Percentiles rank a stretch among this genome's conserved stretches.
These are phyloP conservation scores for Albugo laibachii DNA, from an alignment of 352 stramenopile genomes.

Conservation along the genomic window DNA sequence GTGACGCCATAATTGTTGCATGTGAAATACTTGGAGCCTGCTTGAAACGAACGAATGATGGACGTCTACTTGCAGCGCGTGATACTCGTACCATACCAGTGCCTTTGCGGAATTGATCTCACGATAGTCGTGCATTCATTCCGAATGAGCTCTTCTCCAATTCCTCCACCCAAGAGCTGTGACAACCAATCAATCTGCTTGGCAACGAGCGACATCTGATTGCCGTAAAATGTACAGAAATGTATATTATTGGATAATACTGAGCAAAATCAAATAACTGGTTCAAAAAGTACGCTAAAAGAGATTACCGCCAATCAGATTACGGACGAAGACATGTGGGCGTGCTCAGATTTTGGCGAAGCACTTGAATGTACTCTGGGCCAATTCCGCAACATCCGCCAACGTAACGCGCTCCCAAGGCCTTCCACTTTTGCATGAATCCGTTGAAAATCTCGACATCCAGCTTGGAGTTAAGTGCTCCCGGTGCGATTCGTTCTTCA, in stretches of 20 bases:
- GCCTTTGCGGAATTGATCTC: constrained; percentile 78
- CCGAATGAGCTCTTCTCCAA: constrained; percentile 79
- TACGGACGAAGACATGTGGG: not conserved
- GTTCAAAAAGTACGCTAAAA: no score
- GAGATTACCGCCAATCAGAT: no score
- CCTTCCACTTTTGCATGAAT: constrained; percentile 61
- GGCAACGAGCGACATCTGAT: no score
- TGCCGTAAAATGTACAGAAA: no score
- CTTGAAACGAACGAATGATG: constrained; percentile 65
- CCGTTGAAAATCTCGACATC: constrained; percentile 55
- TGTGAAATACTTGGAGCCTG: constrained; percentile 65
- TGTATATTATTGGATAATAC: no score
- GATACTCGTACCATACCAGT: constrained; percentile 47
- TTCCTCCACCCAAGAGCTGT: constrained; percentile 68
- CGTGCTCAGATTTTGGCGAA: constrained; percentile 8
- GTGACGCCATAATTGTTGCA: constrained; percentile 85
- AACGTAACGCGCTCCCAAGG: constrained; percentile 49
- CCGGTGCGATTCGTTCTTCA: constrained; percentile 50
- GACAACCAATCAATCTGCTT: no score
- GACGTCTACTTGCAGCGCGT: constrained; percentile 49
- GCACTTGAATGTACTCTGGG: constrained; percentile 46
- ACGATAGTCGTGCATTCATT: constrained; percentile 65
- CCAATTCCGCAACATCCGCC: constrained; percentile 81
- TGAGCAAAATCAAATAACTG: no score
- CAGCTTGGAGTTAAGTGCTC: constrained; percentile 21